Base-by-base conservation (phyloP, 208 protist species). In the Leishmania aethiopica region DNA sequence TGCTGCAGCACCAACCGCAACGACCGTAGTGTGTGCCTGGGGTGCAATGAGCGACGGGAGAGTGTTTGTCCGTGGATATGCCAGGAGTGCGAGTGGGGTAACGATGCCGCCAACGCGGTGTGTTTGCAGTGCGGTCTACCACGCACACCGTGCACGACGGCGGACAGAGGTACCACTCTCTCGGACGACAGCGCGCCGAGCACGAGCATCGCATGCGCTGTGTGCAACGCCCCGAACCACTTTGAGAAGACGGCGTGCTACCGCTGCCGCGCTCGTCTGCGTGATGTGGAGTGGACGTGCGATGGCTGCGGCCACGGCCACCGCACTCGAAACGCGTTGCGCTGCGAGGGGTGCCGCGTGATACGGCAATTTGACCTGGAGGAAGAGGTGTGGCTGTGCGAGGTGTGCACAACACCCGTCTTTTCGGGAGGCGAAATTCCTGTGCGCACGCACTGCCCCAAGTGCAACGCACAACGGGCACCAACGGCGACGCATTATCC, bases 1-100 rank as follows among this genome's bases (percentile, higher is more conserved):
- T 97, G 94, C 86, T 88, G 83, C 77, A 97, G 94, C 84, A 91
- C 85, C 7, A 97, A 96, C 77, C 86, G 89, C 2, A 80, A 81
- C 25, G 82, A 87, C 17, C 93, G 94, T 1, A 37, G 4, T 1
- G 37, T 49, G 25, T 97, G 94, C 73, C 77, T 97, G 15, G 94
- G 94, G 19, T 97, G 94, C 77, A 86, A 79, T 19, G 80, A 76
- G 42, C 40, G 80, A 32, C 91, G 86, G 42, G 69, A 79, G 22
- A 78, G 67, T 28, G 81, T 78, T 42, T 77, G 76, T 17, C 78
- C 83, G 42, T 97, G 94, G 93, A 81, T 17, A 25, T 96, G 94
- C 77, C 53, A 62, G 32, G 72, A 75, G 32, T 97, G 93, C 76
- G 51, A 81, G 11, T 77, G 75, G 66, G 59, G 57, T 4, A 97